Evolutionary conservation across 108 stramenopile species (phyloP), one percentile per base, ranked within the genome.

Genomic region (Mediolabrus comicus): DNA sequence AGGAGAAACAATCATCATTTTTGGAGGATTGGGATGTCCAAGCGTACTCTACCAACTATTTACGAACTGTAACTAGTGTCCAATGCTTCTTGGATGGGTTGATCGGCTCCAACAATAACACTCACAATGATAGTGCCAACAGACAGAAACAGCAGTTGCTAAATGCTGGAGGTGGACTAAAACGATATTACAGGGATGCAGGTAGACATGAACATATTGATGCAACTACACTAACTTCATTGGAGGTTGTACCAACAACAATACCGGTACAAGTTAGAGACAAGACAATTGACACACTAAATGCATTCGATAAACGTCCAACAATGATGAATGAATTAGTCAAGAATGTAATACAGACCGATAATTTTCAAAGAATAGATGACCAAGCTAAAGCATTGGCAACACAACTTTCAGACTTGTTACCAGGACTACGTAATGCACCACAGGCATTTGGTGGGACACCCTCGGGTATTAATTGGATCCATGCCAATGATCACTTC

Each of bases 401-500:
- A 30, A 74, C 86, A 11, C 58, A 77, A 43, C 70, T 92, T 22
- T 77, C 83, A 43, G 75, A 83, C 10, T 77, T 68, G 59, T 41
- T 92, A 14, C 91, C 88, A 0, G 91, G 91, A 10, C 69, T 92
- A 7, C 53, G 59, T 24, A 65, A 81, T 35, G 68, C 60, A 3
- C 71, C 71, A 0, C 64, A 71, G 35, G 69, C 77, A 5, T 84
- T 84, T 66, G 81, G 83, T 11, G 80, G 80, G 8, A 77, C 83
- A 0, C 84, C 86, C 9, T 65, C 65, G 0, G 77, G 72, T 3
- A 82, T 90, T 10, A 90, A 90, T 77, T 90, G 89, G 89, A 76
- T 90, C 11, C 84, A 89, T 65, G 86, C 85, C 33, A 82, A 86
- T 10, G 91, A 92, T 74, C 87, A 92, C 67, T 92, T 92, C 65